Evolutionary conservation across 306 rosid species (phyloP).

Genomic region (Cajanus cajan): DNA sequence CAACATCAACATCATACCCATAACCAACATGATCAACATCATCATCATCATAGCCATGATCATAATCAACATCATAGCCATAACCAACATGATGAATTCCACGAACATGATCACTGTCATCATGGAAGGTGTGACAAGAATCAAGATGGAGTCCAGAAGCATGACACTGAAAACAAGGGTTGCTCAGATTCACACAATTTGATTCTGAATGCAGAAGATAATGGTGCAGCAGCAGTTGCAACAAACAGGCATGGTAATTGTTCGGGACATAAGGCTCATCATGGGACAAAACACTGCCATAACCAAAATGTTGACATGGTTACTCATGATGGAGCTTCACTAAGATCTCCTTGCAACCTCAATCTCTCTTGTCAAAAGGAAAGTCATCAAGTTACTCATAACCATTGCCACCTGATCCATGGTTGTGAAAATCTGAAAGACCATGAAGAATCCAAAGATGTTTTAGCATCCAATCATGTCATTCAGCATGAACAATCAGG

Average conservation of each 20-base stretch:
- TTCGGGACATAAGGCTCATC: constrained; percentile 31
- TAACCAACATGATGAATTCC: constrained; percentile 18
- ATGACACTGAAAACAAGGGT: constrained; percentile 26
- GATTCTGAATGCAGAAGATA: constrained; percentile 24
- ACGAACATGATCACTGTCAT: constrained; percentile 44
- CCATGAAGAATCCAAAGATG: neutral
- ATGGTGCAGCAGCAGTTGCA: neutral
- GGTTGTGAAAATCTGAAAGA: constrained; percentile 27
- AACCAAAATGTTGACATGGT: constrained; percentile 13
- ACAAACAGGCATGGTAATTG: constrained; percentile 17
- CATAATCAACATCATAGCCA: constrained; percentile 32
- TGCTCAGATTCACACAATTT: constrained; percentile 25
- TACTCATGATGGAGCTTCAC: constrained; percentile 14
- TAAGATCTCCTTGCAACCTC: constrained; percentile 3
- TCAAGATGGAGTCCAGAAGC: constrained; percentile 36
- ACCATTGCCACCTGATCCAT: constrained; percentile 39
- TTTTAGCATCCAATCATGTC: constrained; percentile 15
- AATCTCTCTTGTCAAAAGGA: constrained; percentile 24
- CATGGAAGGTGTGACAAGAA: constrained; percentile 31
- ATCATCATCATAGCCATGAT: neutral
- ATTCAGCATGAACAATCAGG: constrained; percentile 16
- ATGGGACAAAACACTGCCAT: constrained; percentile 33
- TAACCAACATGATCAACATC: neutral
- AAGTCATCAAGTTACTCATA: neutral
- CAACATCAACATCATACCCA: neutral